A percentile compares a stretch with the other conserved stretches of the same genome.
Evolutionary conservation across 2,329 filamentous ascomycete genomes (phyloP).

Genomic region (Aspergillus latus): DNA sequence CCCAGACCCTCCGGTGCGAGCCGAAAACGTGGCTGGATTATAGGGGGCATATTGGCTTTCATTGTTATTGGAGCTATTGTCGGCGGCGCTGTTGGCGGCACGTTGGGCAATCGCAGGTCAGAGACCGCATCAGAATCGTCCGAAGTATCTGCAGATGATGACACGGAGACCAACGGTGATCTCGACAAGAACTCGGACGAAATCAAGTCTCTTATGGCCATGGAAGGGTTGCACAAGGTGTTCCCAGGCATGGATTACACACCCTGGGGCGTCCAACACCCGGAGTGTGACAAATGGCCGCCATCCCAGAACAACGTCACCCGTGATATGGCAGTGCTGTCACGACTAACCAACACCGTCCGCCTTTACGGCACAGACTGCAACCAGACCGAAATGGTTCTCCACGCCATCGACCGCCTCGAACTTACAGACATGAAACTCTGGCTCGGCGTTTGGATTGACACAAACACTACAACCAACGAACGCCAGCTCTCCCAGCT

Average conservation of each 20-base stretch:
- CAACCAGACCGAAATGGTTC: slow-evolving; percentile 92
- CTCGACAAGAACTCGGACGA: slow-evolving; percentile 71
- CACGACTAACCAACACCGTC: slow-evolving; percentile 82
- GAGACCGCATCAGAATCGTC: slow-evolving; percentile 32
- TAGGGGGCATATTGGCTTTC: slow-evolving; percentile 65
- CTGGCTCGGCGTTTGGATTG: slow-evolving; percentile 94
- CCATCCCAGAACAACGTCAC: slow-evolving; percentile 95
- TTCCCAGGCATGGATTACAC: slow-evolving; percentile 97
- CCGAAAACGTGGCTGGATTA: slow-evolving; percentile 67
- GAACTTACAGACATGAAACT: slow-evolving; percentile 75
- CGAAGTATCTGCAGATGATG: slow-evolving; percentile 41
- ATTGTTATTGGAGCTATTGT: slow-evolving; percentile 69
- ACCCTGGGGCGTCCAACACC: slow-evolving; percentile 85
- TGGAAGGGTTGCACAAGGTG: slow-evolving; percentile 80
- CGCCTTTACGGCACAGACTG: slow-evolving; percentile 94
- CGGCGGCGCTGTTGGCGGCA: slow-evolving; percentile 71
- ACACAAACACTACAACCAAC: slow-evolving; percentile 79
- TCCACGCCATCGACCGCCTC: slow-evolving; percentile 76
- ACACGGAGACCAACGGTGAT: slow-evolving; percentile 63
- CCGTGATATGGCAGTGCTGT: slow-evolving; percentile 83
- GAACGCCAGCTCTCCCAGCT: slow-evolving; percentile 77
- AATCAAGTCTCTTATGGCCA: slow-evolving; percentile 79
- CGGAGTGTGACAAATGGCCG: slow-evolving; percentile 72
- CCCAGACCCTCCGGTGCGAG: slow-evolving; percentile 59
- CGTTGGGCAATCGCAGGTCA: slow-evolving; percentile 57